Conservation (phyloP, 148 eudicot genomes). For the Nepenthes mirabilis region DNA sequence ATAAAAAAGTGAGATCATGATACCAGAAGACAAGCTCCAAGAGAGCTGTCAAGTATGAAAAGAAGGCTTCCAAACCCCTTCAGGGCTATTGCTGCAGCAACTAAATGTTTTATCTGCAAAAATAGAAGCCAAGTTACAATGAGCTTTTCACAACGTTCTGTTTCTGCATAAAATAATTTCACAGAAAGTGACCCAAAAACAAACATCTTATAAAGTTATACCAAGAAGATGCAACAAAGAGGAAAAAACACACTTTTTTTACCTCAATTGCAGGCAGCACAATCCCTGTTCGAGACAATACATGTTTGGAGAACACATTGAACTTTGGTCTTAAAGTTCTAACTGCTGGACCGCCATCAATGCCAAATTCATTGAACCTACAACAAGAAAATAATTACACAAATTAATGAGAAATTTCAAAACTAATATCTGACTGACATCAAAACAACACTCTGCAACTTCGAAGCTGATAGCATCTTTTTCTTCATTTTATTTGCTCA, state of each 20-base stretch:
- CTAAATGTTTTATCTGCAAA: constrained; percentile 50
- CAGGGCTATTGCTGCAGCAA: constrained; percentile 57
- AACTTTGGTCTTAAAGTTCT: constrained; percentile 60
- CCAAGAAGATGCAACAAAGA: background rate
- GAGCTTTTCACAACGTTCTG: background rate
- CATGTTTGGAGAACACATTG: constrained; percentile 42
- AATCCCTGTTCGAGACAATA: constrained; percentile 44
- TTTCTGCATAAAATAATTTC: background rate
- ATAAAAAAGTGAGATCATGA: background rate
- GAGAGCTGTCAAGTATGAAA: constrained; percentile 60
- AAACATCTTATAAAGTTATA: background rate
- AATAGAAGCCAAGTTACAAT: background rate
- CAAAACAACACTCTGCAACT: too few species aligned
- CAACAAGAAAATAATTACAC: background rate
- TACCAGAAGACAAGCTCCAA: constrained; percentile 82
- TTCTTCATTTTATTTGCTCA: too few species aligned
- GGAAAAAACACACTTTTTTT: constrained; percentile 1
- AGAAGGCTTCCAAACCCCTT: constrained; percentile 80
- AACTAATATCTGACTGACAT: too few species aligned
- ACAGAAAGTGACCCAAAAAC: background rate
- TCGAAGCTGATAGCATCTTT: too few species aligned
- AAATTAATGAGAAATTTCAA: too few species aligned
- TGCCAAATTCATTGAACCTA: constrained; percentile 73
- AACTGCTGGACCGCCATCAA: constrained; percentile 76
- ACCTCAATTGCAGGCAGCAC: constrained; percentile 63